Conservation (phyloP, 2,329 filamentous ascomycete species). For the Stagonosporopsis cucurbitacearum region DNA sequence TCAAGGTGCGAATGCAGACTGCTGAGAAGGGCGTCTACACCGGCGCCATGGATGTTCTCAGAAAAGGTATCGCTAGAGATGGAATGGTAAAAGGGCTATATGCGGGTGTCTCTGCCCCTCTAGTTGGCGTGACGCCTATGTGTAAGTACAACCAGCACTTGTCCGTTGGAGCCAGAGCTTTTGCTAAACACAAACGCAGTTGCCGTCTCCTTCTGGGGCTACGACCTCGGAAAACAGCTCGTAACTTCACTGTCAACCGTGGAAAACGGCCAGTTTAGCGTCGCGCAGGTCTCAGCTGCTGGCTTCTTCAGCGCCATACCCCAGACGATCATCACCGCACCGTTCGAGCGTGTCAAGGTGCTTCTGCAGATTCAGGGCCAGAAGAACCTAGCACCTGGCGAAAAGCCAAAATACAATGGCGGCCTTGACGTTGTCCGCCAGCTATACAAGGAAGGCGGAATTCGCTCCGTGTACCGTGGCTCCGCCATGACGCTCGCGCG, state of each 20-base stretch:
- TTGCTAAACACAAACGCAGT: conserved; percentile 51
- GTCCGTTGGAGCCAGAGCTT: background rate
- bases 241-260: conserved; percentile 72
- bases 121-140: conserved; percentile 98
- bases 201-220: conserved; percentile 78
- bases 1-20: conserved; percentile 97
- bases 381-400: conserved; percentile 80
- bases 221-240: conserved; percentile 91
- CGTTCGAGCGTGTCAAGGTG: conserved; percentile 98
- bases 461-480: conserved; percentile 91
- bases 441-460: conserved; percentile 87
- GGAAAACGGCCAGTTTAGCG: conserved; percentile 74
- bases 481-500: conserved; percentile 88
- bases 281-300: conserved; percentile 86
- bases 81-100: conserved; percentile 82
- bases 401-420: conserved; percentile 90
- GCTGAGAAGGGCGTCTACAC: conserved; percentile 92
- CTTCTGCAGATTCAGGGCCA: conserved; percentile 97
- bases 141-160: conserved; percentile 67
- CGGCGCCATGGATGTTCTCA: conserved; percentile 88
- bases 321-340: conserved; percentile 97
- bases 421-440: conserved; percentile 90
- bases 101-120: conserved; percentile 92
- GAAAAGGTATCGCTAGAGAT: conserved; percentile 85
- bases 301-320: conserved; percentile 95